Conservation (phyloP, 1,284 basidiomycete genomes). For the Taiwanofungus camphoratus region DNA sequence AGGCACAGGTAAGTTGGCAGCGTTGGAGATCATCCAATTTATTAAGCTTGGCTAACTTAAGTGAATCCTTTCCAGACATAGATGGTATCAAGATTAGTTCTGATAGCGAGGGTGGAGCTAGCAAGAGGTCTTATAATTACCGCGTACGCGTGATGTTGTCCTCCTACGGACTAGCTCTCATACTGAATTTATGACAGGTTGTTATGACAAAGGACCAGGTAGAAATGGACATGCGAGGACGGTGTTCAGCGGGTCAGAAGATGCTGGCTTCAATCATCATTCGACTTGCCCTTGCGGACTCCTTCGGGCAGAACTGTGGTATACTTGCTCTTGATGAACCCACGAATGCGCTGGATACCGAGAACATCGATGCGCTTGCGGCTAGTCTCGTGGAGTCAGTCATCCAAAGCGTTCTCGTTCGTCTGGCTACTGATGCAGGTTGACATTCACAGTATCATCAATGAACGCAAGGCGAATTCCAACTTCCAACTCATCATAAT, state of each 20-base stretch:
- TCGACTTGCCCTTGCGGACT: conserved; percentile 94
- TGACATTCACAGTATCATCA: conserved; percentile 67
- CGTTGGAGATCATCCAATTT: not conserved
- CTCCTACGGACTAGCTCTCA: conserved; percentile 1
- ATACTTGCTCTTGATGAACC: conserved; percentile 98
- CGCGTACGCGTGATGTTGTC: conserved; percentile 45
- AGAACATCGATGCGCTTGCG: conserved; percentile 95
- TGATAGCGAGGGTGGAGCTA: conserved; percentile 80
- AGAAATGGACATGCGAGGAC: conserved; percentile 99
- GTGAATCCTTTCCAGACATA: conserved; percentile 70
- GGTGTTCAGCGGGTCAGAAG: conserved; percentile 98
- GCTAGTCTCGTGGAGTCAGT: conserved; percentile 87
- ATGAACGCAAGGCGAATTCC: conserved; percentile 80
- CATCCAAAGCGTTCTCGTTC: conserved; percentile 3
- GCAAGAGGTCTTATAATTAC: conserved; percentile 97
- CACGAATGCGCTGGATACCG: conserved; percentile 94
- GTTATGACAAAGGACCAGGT: conserved; percentile 99
- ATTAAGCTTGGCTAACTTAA: conserved; percentile 6
- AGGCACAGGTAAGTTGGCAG: conserved; percentile 70
- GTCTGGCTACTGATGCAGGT: conserved; percentile 6
- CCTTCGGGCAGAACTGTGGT: conserved; percentile 96
- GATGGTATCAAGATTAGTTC: conserved; percentile 96
- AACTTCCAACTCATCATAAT: conserved; percentile 99
- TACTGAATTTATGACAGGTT: conserved; percentile 49
- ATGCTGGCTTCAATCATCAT: conserved; percentile 99